Conservation (phyloP, 345 rosid genomes). For the Microthlaspi erraticum region DNA sequence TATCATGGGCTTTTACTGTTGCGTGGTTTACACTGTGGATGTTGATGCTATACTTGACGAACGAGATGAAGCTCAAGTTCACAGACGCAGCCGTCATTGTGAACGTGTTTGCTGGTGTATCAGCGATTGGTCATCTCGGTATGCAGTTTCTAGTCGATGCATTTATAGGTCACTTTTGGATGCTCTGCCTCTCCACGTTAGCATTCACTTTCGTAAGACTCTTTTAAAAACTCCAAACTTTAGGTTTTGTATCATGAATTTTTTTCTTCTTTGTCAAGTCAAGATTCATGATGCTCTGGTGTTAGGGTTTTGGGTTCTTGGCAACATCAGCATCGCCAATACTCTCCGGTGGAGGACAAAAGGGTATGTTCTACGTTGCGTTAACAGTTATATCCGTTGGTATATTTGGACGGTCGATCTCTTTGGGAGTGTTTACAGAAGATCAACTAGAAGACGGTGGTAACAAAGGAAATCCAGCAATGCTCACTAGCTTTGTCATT, state of each 20-base stretch:
- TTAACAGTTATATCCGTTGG: slow-evolving; percentile 37
- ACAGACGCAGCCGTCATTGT: slow-evolving; percentile 40
- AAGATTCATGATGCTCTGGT: neutral
- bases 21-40: slow-evolving; percentile 46
- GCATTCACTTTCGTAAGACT: slow-evolving; percentile 37
- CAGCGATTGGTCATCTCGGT: slow-evolving; percentile 39
- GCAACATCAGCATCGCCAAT: slow-evolving; percentile 39
- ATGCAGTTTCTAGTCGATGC: slow-evolving; percentile 44
- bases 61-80: slow-evolving; percentile 40
- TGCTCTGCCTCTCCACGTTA: slow-evolving; percentile 43
- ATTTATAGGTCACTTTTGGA: slow-evolving; percentile 45
- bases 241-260: neutral
- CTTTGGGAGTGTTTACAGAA: slow-evolving; percentile 42
- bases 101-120: slow-evolving; percentile 44
- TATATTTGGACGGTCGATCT: slow-evolving; percentile 41
- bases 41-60: slow-evolving; percentile 44
- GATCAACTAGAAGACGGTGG: slow-evolving; percentile 37
- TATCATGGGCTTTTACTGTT: slow-evolving; percentile 43
- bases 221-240: too few relatives aligned
- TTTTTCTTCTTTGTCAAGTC: neutral
- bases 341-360: slow-evolving; percentile 18
- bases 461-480: slow-evolving; percentile 20
- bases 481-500: slow-evolving; percentile 40
- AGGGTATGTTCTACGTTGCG: slow-evolving; percentile 27
- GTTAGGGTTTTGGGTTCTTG: slow-evolving; percentile 44